A percentile compares a stretch with the other conserved stretches of the same genome.
Conservation (phyloP, 768 basidiomycete species). For the Tephrocybe sp. region DNA sequence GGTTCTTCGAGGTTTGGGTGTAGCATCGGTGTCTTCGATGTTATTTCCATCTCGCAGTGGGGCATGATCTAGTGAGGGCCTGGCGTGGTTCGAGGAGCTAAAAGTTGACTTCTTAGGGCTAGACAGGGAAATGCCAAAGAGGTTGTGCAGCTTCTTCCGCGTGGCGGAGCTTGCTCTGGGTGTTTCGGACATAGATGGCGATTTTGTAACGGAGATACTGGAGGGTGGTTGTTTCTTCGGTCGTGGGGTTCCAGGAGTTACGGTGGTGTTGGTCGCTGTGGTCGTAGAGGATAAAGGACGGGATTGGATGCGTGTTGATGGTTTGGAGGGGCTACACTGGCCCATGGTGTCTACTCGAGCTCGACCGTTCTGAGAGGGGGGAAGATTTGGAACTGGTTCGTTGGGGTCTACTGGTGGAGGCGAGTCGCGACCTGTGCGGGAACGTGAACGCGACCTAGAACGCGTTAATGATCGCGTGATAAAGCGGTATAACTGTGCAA, state of each 20-base stretch:
- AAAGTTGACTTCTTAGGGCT: constrained; percentile 36
- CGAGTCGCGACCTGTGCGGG: constrained; percentile 27
- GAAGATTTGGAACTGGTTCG: constrained; percentile 21
- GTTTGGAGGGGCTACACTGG: constrained; percentile 37
- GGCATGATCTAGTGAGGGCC: constrained; percentile 19
- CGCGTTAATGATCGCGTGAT: constrained; percentile 48
- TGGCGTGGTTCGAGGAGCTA: constrained; percentile 30
- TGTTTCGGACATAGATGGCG: constrained; percentile 24
- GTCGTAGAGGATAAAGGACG: constrained; percentile 68
- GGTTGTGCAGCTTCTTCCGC: constrained; percentile 39
- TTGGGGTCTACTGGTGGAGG: constrained; percentile 14
- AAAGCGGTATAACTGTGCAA: constrained; percentile 57
- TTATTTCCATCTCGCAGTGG: constrained; percentile 15
- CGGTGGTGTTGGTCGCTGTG: constrained; percentile 57
- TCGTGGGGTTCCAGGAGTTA: constrained; percentile 55
- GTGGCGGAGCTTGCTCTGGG: constrained; percentile 32
- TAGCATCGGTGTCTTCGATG: constrained; percentile 21
- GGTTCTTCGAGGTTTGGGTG: constrained; percentile 27
- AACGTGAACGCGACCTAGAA: constrained; percentile 62
- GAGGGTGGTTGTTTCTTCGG: constrained; percentile 26
- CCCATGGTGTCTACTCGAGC: constrained; percentile 16
- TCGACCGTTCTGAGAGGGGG: constrained; percentile 12
- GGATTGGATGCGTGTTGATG: constrained; percentile 46
- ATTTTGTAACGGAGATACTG: constrained; percentile 23
- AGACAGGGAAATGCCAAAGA: constrained; percentile 42